Base-by-base conservation (phyloP, 345 rosid species). In the Pistacia vera region DNA sequence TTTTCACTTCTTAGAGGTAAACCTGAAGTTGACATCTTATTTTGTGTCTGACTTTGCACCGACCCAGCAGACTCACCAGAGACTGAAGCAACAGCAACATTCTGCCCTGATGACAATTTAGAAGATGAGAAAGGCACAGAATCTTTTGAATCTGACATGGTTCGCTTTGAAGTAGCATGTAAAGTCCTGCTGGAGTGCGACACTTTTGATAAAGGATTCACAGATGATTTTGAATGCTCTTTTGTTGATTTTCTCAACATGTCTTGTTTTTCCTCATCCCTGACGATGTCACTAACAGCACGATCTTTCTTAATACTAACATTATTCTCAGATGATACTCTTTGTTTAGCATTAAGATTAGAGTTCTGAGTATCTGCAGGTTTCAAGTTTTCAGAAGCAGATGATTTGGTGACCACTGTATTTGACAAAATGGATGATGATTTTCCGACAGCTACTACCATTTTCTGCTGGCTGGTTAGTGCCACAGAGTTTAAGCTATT, bases 1-100 rank as follows among this genome's bases (percentile, higher is more conserved):
- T 91, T 95, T 78, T 91, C 99, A 84, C 87, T 79, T 85, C 83
- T 90, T 63, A 70, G 84, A 62, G 79, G 83, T 63, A 87, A 77
- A 74, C 85, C 89, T 59, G 92, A 82, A 63, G 78, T 72, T 72
- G 83, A 30, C 25, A 73, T 69, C 82, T 86, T 93, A 65, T 68
- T 77, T 62, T 88, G 89, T 41, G 78, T 75, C 73, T 84, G 90
- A 83, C 70, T 84, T 74, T 78, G 86, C 76, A 73, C 63, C 38
- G 85, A 75, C 62, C 80, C 83, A 13, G 82, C 63, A 74, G 85
- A 76, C 75, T 89, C 95, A 38, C 82, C 73, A 68, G 97, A 70
- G 68, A 79, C 85, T 22, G 85, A 70, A 63, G 75, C 3, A 36
- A 75, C 78, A 60, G 80, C 82, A 59, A 78, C 75, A 83, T 83